Percentiles rank a stretch among this genome's conserved stretches.
Evolutionary conservation across 2,329 filamentous ascomycete species (phyloP).

Genomic region (Chrysosporium keratinophilum): DNA sequence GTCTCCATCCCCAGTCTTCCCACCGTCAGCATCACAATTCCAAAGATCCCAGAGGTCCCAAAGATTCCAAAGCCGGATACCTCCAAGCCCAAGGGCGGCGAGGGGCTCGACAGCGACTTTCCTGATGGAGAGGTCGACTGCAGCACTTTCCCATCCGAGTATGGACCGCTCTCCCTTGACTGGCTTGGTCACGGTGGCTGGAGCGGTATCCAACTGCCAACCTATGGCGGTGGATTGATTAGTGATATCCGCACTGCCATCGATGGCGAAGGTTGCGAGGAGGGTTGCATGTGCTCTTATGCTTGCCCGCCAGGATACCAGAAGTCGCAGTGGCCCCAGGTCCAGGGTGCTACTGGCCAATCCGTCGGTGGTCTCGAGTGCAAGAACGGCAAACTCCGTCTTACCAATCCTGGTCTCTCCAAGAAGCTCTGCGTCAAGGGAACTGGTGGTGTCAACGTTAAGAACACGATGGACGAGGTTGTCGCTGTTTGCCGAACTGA

Average conservation of each 20-base stretch:
- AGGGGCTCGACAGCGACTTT: constrained; percentile 58
- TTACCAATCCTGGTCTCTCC: constrained; percentile 57
- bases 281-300: constrained; percentile 75
- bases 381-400: constrained; percentile 58
- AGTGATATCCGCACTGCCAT: constrained; percentile 55
- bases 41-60: background rate
- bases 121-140: constrained; percentile 65
- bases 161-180: constrained; percentile 61
- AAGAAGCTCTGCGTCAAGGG: constrained; percentile 66
- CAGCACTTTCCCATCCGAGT: constrained; percentile 62
- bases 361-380: constrained; percentile 84
- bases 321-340: constrained; percentile 77
- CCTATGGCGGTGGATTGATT: constrained; percentile 46
- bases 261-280: constrained; percentile 49
- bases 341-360: constrained; percentile 69
- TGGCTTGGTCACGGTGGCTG: constrained; percentile 65
- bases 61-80: background rate
- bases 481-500: constrained; percentile 86
- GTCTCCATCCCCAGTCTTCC: background rate
- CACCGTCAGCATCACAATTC: constrained; percentile 18
- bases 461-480: constrained; percentile 59
- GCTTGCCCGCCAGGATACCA: constrained; percentile 84
- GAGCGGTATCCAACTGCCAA: constrained; percentile 64
- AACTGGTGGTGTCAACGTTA: constrained; percentile 57
- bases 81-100: constrained; percentile 23